Evolutionary conservation across 768 basidiomycete species (phyloP), one percentile per base, ranked within the genome.

Genomic region (Kwoniella bestiolae): DNA sequence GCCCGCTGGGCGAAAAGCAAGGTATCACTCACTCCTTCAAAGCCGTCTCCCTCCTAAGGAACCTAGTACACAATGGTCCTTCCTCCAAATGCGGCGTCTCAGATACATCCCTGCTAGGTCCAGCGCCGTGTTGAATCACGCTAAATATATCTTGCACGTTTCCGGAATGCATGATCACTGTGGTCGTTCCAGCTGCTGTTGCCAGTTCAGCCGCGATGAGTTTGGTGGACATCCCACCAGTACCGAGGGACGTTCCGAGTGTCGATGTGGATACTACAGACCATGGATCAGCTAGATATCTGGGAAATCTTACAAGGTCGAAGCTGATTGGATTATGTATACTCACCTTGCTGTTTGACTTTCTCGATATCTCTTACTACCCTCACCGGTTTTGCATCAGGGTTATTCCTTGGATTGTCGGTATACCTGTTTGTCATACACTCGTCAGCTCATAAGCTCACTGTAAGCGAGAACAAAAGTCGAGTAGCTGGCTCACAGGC

Each of bases 171-270:
- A 89, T 88, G 74, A 99, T 91, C 47, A 97, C 85, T 0, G 95
- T 96, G 4, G 91, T 88, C 32, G 95, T 93, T 6, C 96, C 96
- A 0, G 94, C 95, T 0, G 89, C 94, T 0, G 91, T 95, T 4
- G 95, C 94, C 31, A 99, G 92, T 75, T 99, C 96, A 0, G 96
- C 95, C 0, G 96, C 96, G 69, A 98, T 96, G 71, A 98, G 87
- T 77, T 98, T 99, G 2, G 96, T 99, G 81, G 96, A 94, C 96
- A 98, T 98, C 3, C 96, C 96, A 0, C 96, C 96, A 1, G 96
- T 98, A 0, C 96, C 96, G 11, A 99, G 85, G 70, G 87, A 91
- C 1, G 92, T 94, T 0, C 96, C 96, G 0, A 95, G 85, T 0
- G 96, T 96, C 2, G 87, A 87, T 0, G 92, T 96, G 80, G 91